Conservation (phyloP, 768 basidiomycete species). For the Russula olivacea region DNA sequence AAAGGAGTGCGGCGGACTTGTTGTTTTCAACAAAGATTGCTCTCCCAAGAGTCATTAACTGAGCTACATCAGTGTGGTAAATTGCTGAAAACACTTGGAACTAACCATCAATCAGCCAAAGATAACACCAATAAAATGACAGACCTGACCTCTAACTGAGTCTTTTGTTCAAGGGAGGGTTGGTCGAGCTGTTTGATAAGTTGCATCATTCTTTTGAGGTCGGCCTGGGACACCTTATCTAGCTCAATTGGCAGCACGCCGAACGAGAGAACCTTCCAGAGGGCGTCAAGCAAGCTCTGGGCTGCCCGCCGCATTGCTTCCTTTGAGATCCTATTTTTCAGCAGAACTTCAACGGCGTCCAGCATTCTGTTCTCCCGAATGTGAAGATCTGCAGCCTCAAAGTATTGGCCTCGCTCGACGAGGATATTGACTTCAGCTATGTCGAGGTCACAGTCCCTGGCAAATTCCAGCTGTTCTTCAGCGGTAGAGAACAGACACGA, state of each 20-base stretch:
- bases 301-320: constrained; percentile 35
- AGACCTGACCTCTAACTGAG: constrained; percentile 4
- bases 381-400: constrained; percentile 50
- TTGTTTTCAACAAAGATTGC: not conserved
- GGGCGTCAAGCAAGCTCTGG: constrained; percentile 38
- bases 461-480: constrained; percentile 53
- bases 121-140: not conserved
- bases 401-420: constrained; percentile 35
- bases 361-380: constrained; percentile 39
- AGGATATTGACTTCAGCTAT: constrained; percentile 43
- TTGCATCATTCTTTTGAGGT: constrained; percentile 4
- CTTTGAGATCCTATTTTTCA: constrained; percentile 33
- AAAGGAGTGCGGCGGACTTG: constrained; percentile 20
- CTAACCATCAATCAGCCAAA: not conserved
- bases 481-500: constrained; percentile 41
- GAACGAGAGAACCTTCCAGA: constrained; percentile 46
- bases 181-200: constrained; percentile 1
- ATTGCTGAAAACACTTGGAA: constrained; percentile 18
- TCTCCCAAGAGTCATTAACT: not conserved
- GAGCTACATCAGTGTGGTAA: not conserved
- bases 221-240: not conserved
- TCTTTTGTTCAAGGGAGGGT: not conserved
- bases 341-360: constrained; percentile 43
- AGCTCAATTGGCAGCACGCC: constrained; percentile 2
- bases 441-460: constrained; percentile 49